Percentiles rank a stretch among this genome's conserved stretches.
Conservation (phyloP, 306 rosid genomes). For the Crotalaria pallida region DNA sequence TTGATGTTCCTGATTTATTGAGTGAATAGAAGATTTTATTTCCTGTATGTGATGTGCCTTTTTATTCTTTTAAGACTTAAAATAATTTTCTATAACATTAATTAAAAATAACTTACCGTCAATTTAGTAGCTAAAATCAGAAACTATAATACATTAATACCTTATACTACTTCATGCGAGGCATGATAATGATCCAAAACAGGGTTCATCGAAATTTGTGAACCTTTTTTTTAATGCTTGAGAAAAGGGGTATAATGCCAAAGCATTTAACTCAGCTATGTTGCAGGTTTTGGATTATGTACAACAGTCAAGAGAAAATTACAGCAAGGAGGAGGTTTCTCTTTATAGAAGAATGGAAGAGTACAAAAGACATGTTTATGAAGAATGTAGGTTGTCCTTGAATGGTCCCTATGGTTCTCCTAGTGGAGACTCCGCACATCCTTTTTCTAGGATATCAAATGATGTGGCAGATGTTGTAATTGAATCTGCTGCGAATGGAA, state of each 20-base stretch:
- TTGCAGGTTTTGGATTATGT: conserved; percentile 58
- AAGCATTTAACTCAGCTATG: conserved; percentile 22
- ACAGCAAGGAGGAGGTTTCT: conserved; percentile 50
- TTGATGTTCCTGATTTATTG: neutral
- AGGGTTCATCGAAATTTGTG: neutral
- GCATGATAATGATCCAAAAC: conserved; percentile 11
- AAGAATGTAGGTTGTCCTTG: conserved; percentile 52
- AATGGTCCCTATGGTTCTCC: conserved; percentile 42
- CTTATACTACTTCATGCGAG: conserved; percentile 15
- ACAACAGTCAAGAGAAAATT: conserved; percentile 59
- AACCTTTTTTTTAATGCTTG: neutral
- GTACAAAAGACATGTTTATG: conserved; percentile 51
- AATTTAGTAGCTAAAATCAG: conserved; percentile 13
- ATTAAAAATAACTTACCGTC: neutral
- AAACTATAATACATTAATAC: conserved; percentile 20
- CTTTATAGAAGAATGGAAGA: conserved; percentile 65
- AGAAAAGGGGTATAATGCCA: conserved; percentile 12
- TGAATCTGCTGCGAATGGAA: conserved; percentile 70
- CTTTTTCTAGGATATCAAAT: conserved; percentile 50
- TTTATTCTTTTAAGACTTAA: neutral
- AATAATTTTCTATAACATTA: neutral
- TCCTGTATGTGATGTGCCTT: neutral
- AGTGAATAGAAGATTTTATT: neutral
- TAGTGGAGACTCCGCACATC: conserved; percentile 40
- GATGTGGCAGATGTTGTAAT: conserved; percentile 58